These are phyloP conservation scores for Themeda triandra DNA, from an alignment of 176 grass and related monocot genomes.

Conservation along the genomic window DNA sequence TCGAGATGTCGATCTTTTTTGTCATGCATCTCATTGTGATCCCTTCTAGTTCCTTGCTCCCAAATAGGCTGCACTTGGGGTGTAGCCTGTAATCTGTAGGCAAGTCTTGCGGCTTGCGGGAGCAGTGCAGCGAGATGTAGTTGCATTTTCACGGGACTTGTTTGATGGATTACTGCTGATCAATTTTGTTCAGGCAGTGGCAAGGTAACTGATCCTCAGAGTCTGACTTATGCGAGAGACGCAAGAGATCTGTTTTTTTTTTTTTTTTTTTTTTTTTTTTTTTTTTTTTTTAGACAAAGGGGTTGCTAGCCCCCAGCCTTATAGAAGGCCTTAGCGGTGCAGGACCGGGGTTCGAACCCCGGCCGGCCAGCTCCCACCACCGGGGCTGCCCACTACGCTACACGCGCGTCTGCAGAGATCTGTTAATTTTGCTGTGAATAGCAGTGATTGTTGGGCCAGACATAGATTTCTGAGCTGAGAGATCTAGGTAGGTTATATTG, in stretches of 20 bases:
- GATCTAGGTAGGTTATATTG: neutral
- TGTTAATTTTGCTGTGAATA: neutral
- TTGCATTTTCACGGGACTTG: neutral
- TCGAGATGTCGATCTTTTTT: neutral
- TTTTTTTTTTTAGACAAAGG: too few relatives aligned
- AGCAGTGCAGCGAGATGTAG: neutral
- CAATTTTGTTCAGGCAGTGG: neutral
- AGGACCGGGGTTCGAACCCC: too few relatives aligned
- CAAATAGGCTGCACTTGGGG: neutral
- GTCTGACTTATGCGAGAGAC: neutral
- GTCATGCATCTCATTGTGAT: neutral
- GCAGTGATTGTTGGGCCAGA: neutral
- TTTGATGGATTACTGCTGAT: neutral
- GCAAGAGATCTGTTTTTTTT: neutral
- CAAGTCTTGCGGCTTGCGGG: neutral
- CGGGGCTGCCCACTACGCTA: too few relatives aligned
- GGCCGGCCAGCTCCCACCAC: too few relatives aligned
- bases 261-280: too few relatives aligned
- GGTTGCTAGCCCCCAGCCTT: too few relatives aligned
- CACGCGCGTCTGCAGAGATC: too few relatives aligned
- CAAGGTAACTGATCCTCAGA: neutral
- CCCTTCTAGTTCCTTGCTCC: neutral
- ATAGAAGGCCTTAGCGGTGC: too few relatives aligned
- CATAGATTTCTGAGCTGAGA: neutral
- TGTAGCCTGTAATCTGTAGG: slow-evolving; percentile 6